These are phyloP conservation scores for Mycena pura DNA, from an alignment of 768 basidiomycete genomes.

Conservation along the genomic window DNA sequence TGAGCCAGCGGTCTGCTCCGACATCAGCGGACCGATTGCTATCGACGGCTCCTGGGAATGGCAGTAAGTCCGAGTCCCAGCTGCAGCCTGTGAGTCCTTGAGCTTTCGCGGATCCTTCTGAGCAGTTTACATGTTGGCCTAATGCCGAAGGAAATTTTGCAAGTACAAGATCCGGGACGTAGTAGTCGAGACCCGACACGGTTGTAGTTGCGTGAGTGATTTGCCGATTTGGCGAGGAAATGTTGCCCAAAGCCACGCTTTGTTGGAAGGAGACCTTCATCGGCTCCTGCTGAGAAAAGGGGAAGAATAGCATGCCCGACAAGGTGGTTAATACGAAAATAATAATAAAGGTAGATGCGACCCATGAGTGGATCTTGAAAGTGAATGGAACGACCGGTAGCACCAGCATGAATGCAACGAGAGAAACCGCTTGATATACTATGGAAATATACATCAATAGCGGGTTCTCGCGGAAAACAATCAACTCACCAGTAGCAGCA, in stretches of 20 bases:
- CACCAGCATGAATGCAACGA: conserved; percentile 57
- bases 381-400: conserved; percentile 72
- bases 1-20: conserved; percentile 47
- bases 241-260: conserved; percentile 50
- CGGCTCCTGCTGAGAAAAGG: conserved; percentile 66
- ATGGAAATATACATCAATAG: conserved; percentile 7
- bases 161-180: conserved; percentile 50
- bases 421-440: conserved; percentile 59
- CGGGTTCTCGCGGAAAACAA: not conserved
- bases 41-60: conserved; percentile 43
- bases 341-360: conserved; percentile 40
- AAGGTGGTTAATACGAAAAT: conserved; percentile 51
- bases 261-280: conserved; percentile 80
- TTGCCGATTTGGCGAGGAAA: conserved; percentile 30
- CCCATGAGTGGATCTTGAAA: conserved; percentile 49
- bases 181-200: conserved; percentile 52
- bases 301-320: conserved; percentile 57
- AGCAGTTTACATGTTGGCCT: conserved; percentile 42
- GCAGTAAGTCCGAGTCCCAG: conserved; percentile 49
- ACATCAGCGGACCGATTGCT: not conserved
- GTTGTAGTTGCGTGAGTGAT: conserved; percentile 46
- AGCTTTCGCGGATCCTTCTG: conserved; percentile 24
- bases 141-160: conserved; percentile 59
- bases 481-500: conserved; percentile 52
- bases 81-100: conserved; percentile 53